phyloP scores from a whole-genome alignment of 768 basidiomycete species.

The Lactifluus rugatus region DNA sequence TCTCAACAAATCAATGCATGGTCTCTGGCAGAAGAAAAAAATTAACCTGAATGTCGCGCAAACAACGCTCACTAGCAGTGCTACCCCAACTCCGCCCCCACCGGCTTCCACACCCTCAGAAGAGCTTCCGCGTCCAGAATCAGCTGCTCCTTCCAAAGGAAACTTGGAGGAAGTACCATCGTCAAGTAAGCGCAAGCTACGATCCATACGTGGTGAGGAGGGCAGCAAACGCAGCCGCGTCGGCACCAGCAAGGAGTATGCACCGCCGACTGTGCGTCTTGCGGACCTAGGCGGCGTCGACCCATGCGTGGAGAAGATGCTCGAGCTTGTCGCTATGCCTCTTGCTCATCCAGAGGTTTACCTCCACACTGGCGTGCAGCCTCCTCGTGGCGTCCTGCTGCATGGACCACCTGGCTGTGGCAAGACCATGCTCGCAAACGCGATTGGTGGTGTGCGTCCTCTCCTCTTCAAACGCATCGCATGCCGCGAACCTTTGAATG shows the following conservation, averaged over 20 bases:
- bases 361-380: slow-evolving; percentile 83
- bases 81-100: slow-evolving; percentile 18
- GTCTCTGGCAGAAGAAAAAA: slow-evolving; percentile 67
- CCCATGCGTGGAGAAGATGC: slow-evolving; percentile 78
- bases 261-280: slow-evolving; percentile 66
- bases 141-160: not conserved
- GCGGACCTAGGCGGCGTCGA: slow-evolving; percentile 86
- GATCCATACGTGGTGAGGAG: slow-evolving; percentile 45
- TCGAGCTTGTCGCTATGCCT: slow-evolving; percentile 95
- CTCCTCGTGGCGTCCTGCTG: slow-evolving; percentile 84
- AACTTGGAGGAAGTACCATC: slow-evolving; percentile 14
- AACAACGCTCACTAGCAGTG: slow-evolving; percentile 20
- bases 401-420: slow-evolving; percentile 97
- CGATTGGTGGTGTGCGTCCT: slow-evolving; percentile 79
- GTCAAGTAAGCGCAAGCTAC: slow-evolving; percentile 53
- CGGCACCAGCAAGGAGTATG: slow-evolving; percentile 44
- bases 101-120: slow-evolving; percentile 2
- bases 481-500: not conserved
- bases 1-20: slow-evolving; percentile 72
- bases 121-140: slow-evolving; percentile 7
- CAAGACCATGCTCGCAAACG: slow-evolving; percentile 89
- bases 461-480: not conserved
- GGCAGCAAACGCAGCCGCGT: slow-evolving; percentile 45
- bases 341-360: slow-evolving; percentile 94
- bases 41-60: slow-evolving; percentile 51